phyloP scores from a whole-genome alignment of 139 green algal genomes.

The Chlamydomonas urium region DNA sequence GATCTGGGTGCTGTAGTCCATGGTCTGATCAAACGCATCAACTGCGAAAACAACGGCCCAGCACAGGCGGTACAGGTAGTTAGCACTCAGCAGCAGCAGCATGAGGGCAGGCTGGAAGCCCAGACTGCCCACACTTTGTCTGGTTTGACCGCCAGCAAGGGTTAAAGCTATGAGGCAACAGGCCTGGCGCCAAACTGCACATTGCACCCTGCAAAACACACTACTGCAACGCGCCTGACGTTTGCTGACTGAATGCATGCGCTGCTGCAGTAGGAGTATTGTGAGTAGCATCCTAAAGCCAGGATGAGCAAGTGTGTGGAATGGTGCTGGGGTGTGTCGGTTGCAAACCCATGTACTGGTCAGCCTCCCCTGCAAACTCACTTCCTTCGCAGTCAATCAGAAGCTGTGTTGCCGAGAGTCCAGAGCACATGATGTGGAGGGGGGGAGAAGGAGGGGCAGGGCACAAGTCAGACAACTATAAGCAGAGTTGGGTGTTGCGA shows the following conservation, averaged over 20 bases:
- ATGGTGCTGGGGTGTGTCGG: conserved; percentile 6
- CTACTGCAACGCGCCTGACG: not conserved
- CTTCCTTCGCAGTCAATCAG: conserved; percentile 19
- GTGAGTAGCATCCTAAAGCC: too few relatives aligned
- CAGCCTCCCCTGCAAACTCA: not conserved
- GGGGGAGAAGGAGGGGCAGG: not conserved
- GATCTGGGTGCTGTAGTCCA: conserved; percentile 69
- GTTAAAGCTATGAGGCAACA: too few relatives aligned
- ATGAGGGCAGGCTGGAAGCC: not conserved
- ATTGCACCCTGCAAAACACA: not conserved
- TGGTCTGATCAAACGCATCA: conserved; percentile 82
- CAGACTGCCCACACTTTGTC: too few relatives aligned
- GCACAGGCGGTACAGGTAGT: not conserved
- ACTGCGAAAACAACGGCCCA: conserved; percentile 38
- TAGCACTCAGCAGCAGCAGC: not conserved
- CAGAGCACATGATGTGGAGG: not conserved
- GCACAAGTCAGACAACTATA: too few relatives aligned
- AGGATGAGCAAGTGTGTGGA: not conserved
- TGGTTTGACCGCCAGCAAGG: too few relatives aligned
- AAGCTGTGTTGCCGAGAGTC: not conserved
- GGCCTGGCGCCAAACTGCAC: not conserved
- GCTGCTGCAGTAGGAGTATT: not conserved
- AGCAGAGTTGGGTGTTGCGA: not conserved
- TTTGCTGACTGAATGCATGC: not conserved
- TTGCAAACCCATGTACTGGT: not conserved